Evolutionary conservation across 345 rosid genomes (phyloP).

Genomic region (Gossypium sturtianum): DNA sequence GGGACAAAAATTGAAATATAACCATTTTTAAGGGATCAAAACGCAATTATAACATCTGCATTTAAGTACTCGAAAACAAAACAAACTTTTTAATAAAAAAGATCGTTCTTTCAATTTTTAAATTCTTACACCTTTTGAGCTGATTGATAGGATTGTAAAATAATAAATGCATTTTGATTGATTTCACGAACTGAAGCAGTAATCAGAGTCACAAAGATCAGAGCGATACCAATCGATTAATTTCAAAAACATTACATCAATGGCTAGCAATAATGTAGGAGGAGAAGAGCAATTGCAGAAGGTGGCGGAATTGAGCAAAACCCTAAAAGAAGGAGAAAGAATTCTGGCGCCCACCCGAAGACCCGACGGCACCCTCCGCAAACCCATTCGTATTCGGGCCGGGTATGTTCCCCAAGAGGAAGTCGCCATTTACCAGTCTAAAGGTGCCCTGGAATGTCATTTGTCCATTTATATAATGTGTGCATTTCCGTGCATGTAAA

Average conservation of each 20-base stretch:
- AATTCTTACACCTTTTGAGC: background rate
- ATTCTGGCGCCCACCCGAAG: conserved; percentile 76
- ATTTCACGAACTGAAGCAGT: background rate
- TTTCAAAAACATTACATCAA: background rate
- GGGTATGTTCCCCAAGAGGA: conserved; percentile 86
- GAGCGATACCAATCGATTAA: background rate
- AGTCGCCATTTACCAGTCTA: conserved; percentile 83
- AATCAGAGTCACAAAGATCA: background rate
- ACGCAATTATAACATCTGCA: background rate
- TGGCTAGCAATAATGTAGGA: conserved; percentile 39
- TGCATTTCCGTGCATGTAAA: background rate
- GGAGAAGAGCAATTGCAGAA: conserved; percentile 41
- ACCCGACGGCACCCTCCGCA: conserved; percentile 87
- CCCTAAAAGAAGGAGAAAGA: conserved; percentile 96
- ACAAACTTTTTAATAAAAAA: background rate
- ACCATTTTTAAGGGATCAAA: background rate
- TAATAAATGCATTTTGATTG: background rate
- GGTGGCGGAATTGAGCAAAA: conserved; percentile 75
- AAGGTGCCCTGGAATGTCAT: conserved; percentile 67
- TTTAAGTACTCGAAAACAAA: background rate
- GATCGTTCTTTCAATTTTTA: background rate
- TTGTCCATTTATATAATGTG: background rate
- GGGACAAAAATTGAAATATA: background rate
- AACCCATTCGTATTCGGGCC: conserved; percentile 83
- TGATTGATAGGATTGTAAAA: background rate